Evolutionary conservation across 176 grass and related monocot species (phyloP).

Genomic region (Phyllostachys edulis): DNA sequence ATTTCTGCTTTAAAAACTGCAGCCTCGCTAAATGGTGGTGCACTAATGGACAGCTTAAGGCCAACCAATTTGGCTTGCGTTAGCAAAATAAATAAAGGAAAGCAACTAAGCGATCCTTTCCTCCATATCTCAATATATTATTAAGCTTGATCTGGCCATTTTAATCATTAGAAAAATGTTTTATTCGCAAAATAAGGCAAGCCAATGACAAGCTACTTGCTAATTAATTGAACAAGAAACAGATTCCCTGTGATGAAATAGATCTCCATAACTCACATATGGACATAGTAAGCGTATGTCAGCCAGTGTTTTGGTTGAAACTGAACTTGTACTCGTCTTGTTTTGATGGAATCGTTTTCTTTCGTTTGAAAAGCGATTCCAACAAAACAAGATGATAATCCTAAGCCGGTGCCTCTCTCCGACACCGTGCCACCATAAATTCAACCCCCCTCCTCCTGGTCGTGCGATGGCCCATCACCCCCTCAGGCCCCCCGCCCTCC

Average conservation of each 20-base stretch:
- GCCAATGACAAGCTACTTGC: slow-evolving; percentile 1
- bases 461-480: too few species aligned
- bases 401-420: too few species aligned
- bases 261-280: background rate
- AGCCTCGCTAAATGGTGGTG: background rate
- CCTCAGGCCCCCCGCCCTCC: too few species aligned
- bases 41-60: slow-evolving; percentile 25
- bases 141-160: background rate
- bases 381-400: too few species aligned
- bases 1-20: background rate
- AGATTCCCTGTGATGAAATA: background rate
- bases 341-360: slow-evolving; percentile 2
- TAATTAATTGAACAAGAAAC: slow-evolving; percentile 22
- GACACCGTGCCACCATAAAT: too few species aligned
- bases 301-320: slow-evolving; percentile 51
- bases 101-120: background rate
- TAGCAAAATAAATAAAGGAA: background rate
- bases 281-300: background rate
- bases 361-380: too few species aligned
- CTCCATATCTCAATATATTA: slow-evolving; percentile 7
- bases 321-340: background rate
- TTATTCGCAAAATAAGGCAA: background rate
- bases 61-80: slow-evolving; percentile 30
- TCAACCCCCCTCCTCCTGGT: too few species aligned
- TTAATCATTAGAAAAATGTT: background rate